Base-by-base conservation (phyloP, 1,284 basidiomycete genomes). In the Apiotrichum gamsii region DNA sequence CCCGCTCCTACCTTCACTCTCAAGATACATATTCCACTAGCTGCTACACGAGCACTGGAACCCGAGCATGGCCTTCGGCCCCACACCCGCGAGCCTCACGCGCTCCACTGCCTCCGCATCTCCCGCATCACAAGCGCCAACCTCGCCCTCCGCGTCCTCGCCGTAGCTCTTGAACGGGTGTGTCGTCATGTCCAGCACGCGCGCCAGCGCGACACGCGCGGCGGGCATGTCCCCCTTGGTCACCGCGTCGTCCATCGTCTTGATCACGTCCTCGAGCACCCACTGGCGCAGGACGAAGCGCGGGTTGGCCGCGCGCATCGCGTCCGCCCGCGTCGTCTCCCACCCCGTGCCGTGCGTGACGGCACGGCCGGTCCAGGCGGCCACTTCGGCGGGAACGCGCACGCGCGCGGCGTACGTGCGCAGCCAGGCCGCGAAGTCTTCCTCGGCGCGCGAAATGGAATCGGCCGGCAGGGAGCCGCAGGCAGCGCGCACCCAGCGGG, bases 31-130 rank as follows among this genome's bases (percentile, higher is more conserved):
- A 33, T 24, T 14, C 16, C 21, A 24, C 52, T 59, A 93, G 66
- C 85, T 88, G 13, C 87, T 90, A 62, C 90, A 95, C 57, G 85
- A 89, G 68, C 90, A 95, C 67, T 94, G 90, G 75, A 91, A 93
- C 0, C 90, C 91, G 20, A 93, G 72, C 78, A 90, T 78, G 53
- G 72, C 77, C 62, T 76, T 80, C 24, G 82, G 80, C 3, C 90
- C 90, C 33, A 89, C 73, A 11, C 83, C 81, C 66, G 89, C 94
- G 53, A 84, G 81, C 51, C 85, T 74, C 10, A 40, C 46, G 51
- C 81, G 75, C 67, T 90, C 85, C 60, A 89, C 86, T 55, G 66
- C 76, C 45, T 79, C 78, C 71, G 19, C 59, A 65, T 18, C 77
- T n/a, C n/a, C n/a, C 75, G 3, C 72, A 18, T 34, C 35, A n/a